These are phyloP conservation scores for Penicillium soppii DNA, from an alignment of 495 filamentous ascomycete species.

Conservation along the genomic window DNA sequence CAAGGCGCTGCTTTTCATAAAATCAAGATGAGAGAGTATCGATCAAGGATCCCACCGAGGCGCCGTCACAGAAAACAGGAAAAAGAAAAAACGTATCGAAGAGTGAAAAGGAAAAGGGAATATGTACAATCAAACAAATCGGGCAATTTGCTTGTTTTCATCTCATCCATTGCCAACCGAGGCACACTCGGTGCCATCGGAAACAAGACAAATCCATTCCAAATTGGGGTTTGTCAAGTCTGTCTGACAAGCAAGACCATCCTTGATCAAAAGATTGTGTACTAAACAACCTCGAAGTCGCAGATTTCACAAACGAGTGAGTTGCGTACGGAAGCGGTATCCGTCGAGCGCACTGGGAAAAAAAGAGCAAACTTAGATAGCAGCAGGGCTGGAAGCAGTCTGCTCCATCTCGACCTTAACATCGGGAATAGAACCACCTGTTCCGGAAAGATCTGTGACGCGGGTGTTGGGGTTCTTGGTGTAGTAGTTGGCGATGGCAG, in stretches of 20 bases:
- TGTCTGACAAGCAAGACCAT: neutral
- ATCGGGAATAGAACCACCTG: slow-evolving; percentile 56
- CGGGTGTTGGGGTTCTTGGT: slow-evolving; percentile 82
- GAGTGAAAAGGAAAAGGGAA: slow-evolving; percentile 13
- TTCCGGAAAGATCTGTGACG: slow-evolving; percentile 72
- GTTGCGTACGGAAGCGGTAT: slow-evolving; percentile 2
- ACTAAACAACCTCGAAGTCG: slow-evolving; percentile 7
- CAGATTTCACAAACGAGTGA: slow-evolving; percentile 11
- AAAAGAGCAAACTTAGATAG: slow-evolving; percentile 22
- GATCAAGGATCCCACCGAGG: slow-evolving; percentile 32
- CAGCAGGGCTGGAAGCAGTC: slow-evolving; percentile 28
- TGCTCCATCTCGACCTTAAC: slow-evolving; percentile 47
- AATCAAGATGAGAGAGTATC: slow-evolving; percentile 18
- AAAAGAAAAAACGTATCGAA: slow-evolving; percentile 11
- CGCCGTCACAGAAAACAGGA: slow-evolving; percentile 27
- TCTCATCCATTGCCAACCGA: slow-evolving; percentile 2
- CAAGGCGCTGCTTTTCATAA: slow-evolving; percentile 23
- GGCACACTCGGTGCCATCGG: neutral
- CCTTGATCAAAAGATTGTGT: slow-evolving; percentile 25
- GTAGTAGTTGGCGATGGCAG: slow-evolving; percentile 97
- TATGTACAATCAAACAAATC: slow-evolving; percentile 36
- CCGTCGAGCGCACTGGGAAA: neutral
- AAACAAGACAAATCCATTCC: neutral
- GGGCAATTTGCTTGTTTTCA: slow-evolving; percentile 24
- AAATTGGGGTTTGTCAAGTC: neutral